Percentiles rank a stretch among this genome's conserved stretches.
Evolutionary conservation across 1,284 basidiomycete genomes (phyloP).

Genomic region (Ustilago lituana): DNA sequence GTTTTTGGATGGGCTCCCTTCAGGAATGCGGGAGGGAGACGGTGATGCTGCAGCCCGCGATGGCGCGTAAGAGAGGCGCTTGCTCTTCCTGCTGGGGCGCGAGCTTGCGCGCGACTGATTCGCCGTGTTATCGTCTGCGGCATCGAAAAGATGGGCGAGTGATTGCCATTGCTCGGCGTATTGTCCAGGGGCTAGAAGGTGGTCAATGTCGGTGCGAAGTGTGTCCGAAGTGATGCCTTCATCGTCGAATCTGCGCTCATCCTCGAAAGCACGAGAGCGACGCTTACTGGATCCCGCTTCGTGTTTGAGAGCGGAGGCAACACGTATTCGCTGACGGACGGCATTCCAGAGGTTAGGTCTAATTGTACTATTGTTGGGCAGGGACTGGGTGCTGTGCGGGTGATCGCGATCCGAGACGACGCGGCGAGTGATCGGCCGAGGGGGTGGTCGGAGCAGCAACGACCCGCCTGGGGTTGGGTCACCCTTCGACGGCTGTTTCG

Average conservation of each 20-base stretch:
- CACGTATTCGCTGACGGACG: constrained; percentile 41
- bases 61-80: constrained; percentile 16
- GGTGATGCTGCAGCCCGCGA: background rate
- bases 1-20: background rate
- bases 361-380: constrained; percentile 25
- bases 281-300: constrained; percentile 11
- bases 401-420: constrained; percentile 37
- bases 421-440: constrained; percentile 37
- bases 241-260: constrained; percentile 45
- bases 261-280: constrained; percentile 31
- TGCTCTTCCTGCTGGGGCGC: constrained; percentile 20
- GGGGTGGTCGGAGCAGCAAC: constrained; percentile 19
- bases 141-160: constrained; percentile 54
- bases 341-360: constrained; percentile 38
- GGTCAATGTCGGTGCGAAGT: constrained; percentile 31
- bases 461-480: constrained; percentile 15
- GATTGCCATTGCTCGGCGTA: constrained; percentile 57
- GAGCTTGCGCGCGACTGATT: constrained; percentile 7
- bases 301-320: constrained; percentile 32
- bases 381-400: constrained; percentile 35
- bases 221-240: constrained; percentile 54
- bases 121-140: constrained; percentile 1
- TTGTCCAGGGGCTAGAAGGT: constrained; percentile 37
- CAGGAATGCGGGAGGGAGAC: background rate
- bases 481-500: constrained; percentile 2